Conservation (phyloP, 305 asterid genomes). For the Fraxinus sp. region DNA sequence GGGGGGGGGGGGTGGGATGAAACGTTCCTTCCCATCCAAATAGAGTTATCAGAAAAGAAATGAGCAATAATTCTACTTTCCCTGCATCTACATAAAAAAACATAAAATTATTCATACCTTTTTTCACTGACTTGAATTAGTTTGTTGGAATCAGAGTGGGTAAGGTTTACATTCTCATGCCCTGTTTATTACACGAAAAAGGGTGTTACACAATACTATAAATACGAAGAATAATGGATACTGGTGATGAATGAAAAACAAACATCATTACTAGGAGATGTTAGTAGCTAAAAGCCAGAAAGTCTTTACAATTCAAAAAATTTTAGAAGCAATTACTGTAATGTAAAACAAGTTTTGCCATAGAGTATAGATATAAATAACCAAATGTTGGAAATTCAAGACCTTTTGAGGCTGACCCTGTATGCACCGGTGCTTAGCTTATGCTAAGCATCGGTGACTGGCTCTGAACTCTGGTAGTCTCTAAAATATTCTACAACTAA, state of each 20-base stretch:
- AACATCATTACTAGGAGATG: not conserved
- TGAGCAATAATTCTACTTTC: not conserved
- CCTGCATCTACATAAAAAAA: constrained; percentile 14
- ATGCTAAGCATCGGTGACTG: not conserved
- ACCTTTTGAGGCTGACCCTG: not conserved
- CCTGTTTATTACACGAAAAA: constrained; percentile 32
- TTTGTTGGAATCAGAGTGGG: constrained; percentile 29
- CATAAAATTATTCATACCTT: constrained; percentile 45
- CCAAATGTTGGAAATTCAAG: constrained; percentile 7
- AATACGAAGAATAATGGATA: constrained; percentile 10
- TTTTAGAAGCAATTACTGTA: not conserved
- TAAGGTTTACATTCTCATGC: constrained; percentile 31
- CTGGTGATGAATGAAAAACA: constrained; percentile 6
- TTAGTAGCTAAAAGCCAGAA: not conserved
- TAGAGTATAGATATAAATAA: not conserved
- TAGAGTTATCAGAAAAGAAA: constrained; percentile 3
- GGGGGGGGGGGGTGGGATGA: not conserved
- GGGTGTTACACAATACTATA: constrained; percentile 10
- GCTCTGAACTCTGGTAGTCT: not conserved
- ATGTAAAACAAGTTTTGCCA: not conserved
- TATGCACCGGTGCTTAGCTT: not conserved
- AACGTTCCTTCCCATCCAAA: constrained; percentile 6
- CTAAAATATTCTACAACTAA: not conserved
- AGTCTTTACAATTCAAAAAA: not conserved
- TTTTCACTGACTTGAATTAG: constrained; percentile 46